Conservation (phyloP, 495 filamentous ascomycete species). For the Tuber borchii region DNA sequence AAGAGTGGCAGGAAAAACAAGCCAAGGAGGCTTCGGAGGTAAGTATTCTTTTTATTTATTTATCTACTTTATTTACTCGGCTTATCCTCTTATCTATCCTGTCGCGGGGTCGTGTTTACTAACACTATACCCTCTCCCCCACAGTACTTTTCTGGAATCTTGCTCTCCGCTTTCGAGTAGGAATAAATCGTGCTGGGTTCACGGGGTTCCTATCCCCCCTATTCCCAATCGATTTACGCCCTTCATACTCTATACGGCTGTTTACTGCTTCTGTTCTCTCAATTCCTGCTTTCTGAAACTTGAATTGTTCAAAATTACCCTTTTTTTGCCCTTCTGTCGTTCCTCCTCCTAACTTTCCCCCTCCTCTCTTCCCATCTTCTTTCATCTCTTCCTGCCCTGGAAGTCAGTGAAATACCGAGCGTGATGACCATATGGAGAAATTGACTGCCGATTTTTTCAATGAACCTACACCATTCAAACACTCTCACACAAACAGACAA, state of each 20-base stretch:
- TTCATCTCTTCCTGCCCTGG: not conserved
- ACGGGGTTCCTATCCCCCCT: slow-evolving; percentile 5
- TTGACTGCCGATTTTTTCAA: not conserved
- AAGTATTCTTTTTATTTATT: slow-evolving; percentile 16
- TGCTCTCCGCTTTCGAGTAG: slow-evolving; percentile 40
- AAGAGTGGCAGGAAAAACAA: slow-evolving; percentile 41
- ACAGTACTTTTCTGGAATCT: slow-evolving; percentile 41
- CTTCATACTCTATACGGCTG: slow-evolving; percentile 31
- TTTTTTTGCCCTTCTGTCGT: no score
- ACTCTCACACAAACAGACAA: not conserved
- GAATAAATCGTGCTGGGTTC: slow-evolving; percentile 8
- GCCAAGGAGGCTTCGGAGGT: slow-evolving; percentile 41
- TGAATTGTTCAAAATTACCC: not conserved
- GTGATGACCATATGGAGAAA: not conserved
- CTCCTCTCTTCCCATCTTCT: not conserved
- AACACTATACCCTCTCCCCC: not conserved
- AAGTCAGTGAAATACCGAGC: not conserved
- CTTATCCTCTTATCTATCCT: slow-evolving; percentile 3
- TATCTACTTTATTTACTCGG: not conserved
- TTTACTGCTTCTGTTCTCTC: slow-evolving; percentile 11
- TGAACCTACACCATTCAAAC: not conserved
- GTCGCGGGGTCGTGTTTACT: not conserved
- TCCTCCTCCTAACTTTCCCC: not conserved
- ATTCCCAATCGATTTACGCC: slow-evolving; percentile 12
- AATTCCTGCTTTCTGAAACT: not conserved